Percentiles rank a stretch among this genome's conserved stretches.
Evolutionary conservation across 495 filamentous ascomycete species (phyloP).

Genomic region (Trichoderma erinaceum): DNA sequence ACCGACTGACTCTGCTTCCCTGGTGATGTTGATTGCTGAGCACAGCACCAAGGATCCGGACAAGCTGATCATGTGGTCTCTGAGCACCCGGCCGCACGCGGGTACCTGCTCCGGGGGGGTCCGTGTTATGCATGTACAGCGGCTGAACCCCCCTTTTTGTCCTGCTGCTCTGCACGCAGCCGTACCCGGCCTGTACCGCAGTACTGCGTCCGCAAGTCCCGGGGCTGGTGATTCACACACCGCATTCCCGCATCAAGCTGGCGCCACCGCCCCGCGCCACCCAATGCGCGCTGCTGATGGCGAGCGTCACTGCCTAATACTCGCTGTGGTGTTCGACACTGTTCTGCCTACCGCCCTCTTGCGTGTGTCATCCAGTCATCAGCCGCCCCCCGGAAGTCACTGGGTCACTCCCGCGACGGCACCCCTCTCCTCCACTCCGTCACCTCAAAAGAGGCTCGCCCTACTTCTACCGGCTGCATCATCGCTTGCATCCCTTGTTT

Average conservation of each 20-base stretch:
- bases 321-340: background rate
- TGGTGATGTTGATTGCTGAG: no score
- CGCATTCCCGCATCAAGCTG: background rate
- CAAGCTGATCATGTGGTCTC: no score
- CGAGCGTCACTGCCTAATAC: background rate
- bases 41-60: no score
- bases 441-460: background rate
- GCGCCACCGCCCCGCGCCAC: background rate
- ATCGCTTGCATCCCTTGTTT: constrained; percentile 10
- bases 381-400: background rate
- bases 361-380: background rate
- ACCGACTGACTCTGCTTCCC: no score
- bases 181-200: no score
- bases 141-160: no score
- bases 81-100: no score
- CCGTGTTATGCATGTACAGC: no score
- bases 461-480: background rate
- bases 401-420: constrained; percentile 4
- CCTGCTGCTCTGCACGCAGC: no score
- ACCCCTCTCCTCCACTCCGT: constrained; percentile 9
- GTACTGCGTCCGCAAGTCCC: background rate
- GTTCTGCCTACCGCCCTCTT: background rate
- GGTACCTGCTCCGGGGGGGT: no score
- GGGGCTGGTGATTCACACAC: background rate
- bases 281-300: background rate